Conservation (phyloP, 2,329 filamentous ascomycete species). For the Grosmannia huntii region DNA sequence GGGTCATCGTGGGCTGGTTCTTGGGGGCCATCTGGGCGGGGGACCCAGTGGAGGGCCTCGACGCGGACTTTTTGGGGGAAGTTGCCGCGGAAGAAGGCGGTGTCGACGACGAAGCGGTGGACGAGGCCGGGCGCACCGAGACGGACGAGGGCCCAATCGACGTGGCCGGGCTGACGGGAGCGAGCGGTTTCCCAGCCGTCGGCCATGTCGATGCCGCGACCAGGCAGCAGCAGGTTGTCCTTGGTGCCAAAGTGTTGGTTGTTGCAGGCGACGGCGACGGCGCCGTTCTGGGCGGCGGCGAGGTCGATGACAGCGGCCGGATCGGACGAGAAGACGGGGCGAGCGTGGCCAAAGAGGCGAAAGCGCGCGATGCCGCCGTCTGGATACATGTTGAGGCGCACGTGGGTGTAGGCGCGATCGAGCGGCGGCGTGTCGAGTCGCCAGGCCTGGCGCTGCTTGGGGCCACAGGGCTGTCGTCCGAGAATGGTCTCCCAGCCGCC, state of each 20-base stretch:
- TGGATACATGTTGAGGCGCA: constrained; percentile 72
- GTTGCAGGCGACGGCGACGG: constrained; percentile 60
- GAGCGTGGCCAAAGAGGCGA: constrained; percentile 61
- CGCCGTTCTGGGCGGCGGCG: constrained; percentile 66
- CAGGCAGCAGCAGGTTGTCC: constrained; percentile 32
- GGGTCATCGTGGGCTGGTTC: constrained; percentile 43
- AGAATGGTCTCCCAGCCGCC: constrained; percentile 64
- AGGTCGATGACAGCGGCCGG: constrained; percentile 57
- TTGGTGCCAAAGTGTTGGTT: constrained; percentile 72
- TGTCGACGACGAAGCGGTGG: constrained; percentile 61
- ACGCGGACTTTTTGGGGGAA: constrained; percentile 67
- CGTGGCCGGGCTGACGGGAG: constrained; percentile 56
- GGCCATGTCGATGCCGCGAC: constrained; percentile 60
- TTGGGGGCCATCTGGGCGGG: constrained; percentile 30
- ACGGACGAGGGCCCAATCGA: constrained; percentile 70
- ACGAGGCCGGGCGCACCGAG: constrained; percentile 55
- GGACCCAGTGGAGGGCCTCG: constrained; percentile 44
- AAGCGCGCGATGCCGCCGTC: constrained; percentile 76
- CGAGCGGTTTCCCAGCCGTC: constrained; percentile 80
- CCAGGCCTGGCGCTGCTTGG: constrained; percentile 63
- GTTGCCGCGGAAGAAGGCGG: constrained; percentile 73
- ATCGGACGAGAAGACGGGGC: constrained; percentile 62
- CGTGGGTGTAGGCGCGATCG: constrained; percentile 56
- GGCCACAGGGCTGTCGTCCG: constrained; percentile 56
- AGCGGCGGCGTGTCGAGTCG: constrained; percentile 47